These are phyloP conservation scores for Colletotrichum sp. DNA, from an alignment of 2,329 filamentous ascomycete species.

Conservation along the genomic window DNA sequence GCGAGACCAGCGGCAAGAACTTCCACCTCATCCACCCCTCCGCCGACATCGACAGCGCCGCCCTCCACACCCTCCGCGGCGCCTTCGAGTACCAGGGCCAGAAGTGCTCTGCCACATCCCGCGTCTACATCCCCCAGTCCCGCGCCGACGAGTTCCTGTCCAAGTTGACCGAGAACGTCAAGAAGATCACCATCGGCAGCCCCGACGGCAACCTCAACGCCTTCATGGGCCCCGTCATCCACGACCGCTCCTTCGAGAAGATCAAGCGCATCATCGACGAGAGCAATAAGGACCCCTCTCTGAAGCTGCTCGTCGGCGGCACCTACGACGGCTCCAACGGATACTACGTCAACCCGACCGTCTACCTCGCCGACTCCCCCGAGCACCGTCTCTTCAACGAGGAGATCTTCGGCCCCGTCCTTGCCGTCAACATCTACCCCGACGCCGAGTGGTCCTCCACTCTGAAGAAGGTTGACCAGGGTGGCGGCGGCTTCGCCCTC, in stretches of 20 bases:
- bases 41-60: conserved; percentile 51
- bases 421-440: conserved; percentile 46
- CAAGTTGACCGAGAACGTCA: conserved; percentile 28
- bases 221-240: conserved; percentile 56
- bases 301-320: conserved; percentile 51
- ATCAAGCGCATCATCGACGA: conserved; percentile 49
- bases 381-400: conserved; percentile 50
- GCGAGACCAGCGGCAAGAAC: conserved; percentile 60
- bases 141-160: conserved; percentile 36
- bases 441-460: conserved; percentile 43
- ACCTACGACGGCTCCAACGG: conserved; percentile 50
- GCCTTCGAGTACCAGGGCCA: conserved; percentile 58
- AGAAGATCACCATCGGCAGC: conserved; percentile 31
- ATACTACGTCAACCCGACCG: conserved; percentile 51
- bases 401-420: conserved; percentile 52
- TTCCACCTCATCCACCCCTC: conserved; percentile 54
- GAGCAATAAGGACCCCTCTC: conserved; percentile 44
- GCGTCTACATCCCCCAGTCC: conserved; percentile 60
- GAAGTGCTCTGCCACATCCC: conserved; percentile 56
- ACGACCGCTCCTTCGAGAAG: conserved; percentile 49
- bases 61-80: conserved; percentile 49
- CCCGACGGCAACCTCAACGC: conserved; percentile 36
- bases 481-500: conserved; percentile 48
- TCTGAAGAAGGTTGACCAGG: conserved; percentile 42
- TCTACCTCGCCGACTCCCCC: conserved; percentile 47